Base-by-base conservation (phyloP, 768 basidiomycete genomes). In the Psilocybe tampanensis region DNA sequence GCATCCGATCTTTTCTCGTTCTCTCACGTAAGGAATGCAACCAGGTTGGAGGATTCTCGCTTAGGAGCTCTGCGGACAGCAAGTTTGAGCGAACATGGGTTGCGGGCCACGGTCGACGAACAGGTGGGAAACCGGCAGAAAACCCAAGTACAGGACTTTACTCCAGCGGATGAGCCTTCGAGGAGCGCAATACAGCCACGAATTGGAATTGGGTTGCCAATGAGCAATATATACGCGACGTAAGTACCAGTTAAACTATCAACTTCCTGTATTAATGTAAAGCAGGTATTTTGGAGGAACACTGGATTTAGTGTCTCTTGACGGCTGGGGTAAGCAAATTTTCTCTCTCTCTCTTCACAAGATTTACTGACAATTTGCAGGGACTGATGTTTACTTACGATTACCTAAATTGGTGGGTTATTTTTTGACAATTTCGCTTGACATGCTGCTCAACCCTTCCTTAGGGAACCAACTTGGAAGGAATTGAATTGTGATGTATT, bases 221-320 rank as follows among this genome's bases (percentile, higher is more conserved):
- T 94, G 91, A 91, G 92, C 68, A 89, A 92, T 64, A 93, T 94
- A 33, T 94, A 86, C 70, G 86, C 92, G 56, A 92, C 86, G 83
- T 91, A 63, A 4, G 41, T 54, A 29, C n/a, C n/a, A n/a, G n/a
- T 17, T 45, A 18, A 33, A 41, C 42, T 59, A 33, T 2, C 45
- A 41, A 11, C 51, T 45, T 23, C 21, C 36, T 13, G 26, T 18
- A 29, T 52, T n/a, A 56, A 44, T 9, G 17, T 9, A 39, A 22
- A 55, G 5, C 60, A 92, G 90, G 49, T 94, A 93, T 71, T 92
- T 93, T 64, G 90, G 92, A 19, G 92, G 92, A 7, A 88, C 86
- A 2, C 69, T 94, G 42, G 88, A 92, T 56, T 71, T 94, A 17
- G 84, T 93, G 8, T 88, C 90, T 8, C 65, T 93, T 67, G 89